Base-by-base conservation (phyloP, 1,284 basidiomycete genomes). In the Tylopilus sp. region DNA sequence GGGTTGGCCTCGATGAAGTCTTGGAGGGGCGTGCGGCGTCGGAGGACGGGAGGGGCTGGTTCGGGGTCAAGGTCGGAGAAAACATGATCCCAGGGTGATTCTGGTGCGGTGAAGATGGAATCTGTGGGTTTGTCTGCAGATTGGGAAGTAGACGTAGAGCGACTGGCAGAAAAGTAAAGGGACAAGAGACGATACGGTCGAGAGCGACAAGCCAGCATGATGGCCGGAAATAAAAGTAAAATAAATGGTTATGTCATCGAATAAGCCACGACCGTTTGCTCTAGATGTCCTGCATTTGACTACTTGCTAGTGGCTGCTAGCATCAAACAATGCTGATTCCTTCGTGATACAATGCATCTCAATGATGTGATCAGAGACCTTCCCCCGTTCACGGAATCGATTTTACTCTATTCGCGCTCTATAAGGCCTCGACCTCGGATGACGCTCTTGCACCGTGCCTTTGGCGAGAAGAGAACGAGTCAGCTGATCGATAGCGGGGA, bases 81-180 rank as follows among this genome's bases (percentile, higher is more conserved):
- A 24, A 90, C 81, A 56, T 85, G 81, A 64, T 89, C 87, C 89
- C 89, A 90, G 39, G 86, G 77, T 26, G 84, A 84, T 56, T 77
- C 77, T 0, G 74, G 66, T 1, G 75, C 56, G 1, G 79, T 79
- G 66, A 84, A 83, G 33, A 84, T 82, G 10, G 80, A 82, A 32
- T 79, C 75, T 56, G 54, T 44, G 26, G 60, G 5, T 38, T 57
- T 53, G 44, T 58, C 62, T 0, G 47, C 22, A 6, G 63, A 29
- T 33, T 60, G 56, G 2, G 53, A 41, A 6, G 57, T 41, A 29
- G 66, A 58, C 13, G 56, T 49, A 8, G 33, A 59, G 3, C 63
- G 57, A 22, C 22, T 19, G 0, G 53, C 3, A 8, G 65, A 61
- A 7, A 67, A 47, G 47, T 53, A 64, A 47, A 71, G 41, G 6